These are phyloP conservation scores for Alternaria triticina DNA, from an alignment of 2,329 filamentous ascomycete genomes.

Conservation along the genomic window DNA sequence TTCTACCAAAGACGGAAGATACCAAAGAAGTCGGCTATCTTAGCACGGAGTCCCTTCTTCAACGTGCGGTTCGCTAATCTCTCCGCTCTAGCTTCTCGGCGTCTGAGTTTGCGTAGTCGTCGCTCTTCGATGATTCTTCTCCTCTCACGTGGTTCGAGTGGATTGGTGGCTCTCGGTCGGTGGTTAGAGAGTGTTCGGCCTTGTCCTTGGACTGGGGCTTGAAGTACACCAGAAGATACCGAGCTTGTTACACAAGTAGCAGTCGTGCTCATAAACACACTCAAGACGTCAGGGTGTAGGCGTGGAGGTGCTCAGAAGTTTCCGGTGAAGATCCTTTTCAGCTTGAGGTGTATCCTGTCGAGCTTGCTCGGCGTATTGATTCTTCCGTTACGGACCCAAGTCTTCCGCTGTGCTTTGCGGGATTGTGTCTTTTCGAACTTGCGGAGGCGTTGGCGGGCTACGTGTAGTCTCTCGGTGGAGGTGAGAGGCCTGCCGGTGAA, in stretches of 20 bases:
- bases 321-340: constrained; percentile 1
- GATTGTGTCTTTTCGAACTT: constrained; percentile 9
- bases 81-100: not conserved
- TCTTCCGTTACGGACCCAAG: not conserved
- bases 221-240: not conserved
- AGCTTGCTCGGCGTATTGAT: not conserved
- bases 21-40: not conserved
- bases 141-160: not conserved
- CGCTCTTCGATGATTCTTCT: not conserved
- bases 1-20: constrained; percentile 1
- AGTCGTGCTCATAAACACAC: constrained; percentile 7
- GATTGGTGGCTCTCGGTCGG: not conserved
- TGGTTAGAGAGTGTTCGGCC: not conserved
- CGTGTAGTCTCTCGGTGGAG: constrained; percentile 3
- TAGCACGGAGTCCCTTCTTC: not conserved
- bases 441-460: constrained; percentile 10
- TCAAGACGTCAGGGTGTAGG: not conserved
- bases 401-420: not conserved
- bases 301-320: not conserved
- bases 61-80: not conserved
- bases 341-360: not conserved
- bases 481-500: constrained; percentile 5
- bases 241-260: not conserved
- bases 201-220: not conserved
- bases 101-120: not conserved